A percentile compares a stretch with the other conserved stretches of the same genome.
These are phyloP conservation scores for Aspergillus terreus DNA, from an alignment of 2,329 filamentous ascomycete genomes.

Conservation along the genomic window DNA sequence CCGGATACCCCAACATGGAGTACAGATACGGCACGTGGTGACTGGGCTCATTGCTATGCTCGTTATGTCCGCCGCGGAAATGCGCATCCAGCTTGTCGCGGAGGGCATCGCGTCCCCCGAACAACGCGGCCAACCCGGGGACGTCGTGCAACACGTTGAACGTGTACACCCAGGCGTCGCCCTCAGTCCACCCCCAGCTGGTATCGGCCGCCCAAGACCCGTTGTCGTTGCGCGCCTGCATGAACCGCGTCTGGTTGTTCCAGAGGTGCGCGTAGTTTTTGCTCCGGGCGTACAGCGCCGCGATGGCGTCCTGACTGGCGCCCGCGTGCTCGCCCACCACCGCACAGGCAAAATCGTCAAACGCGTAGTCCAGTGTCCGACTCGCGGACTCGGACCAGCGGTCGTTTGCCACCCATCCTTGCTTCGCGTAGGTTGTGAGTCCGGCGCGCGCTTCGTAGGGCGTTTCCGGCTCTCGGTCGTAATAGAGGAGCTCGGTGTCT, in stretches of 20 bases:
- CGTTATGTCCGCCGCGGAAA: constrained; percentile 45
- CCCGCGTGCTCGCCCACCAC: constrained; percentile 39
- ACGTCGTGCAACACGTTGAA: constrained; percentile 49
- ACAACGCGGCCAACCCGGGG: constrained; percentile 39
- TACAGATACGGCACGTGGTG: constrained; percentile 49
- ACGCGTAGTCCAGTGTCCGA: constrained; percentile 47
- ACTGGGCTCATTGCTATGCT: constrained; percentile 48
- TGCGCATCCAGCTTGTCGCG: constrained; percentile 44
- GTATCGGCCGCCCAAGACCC: constrained; percentile 43
- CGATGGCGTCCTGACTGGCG: constrained; percentile 30
- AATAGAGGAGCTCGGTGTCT: constrained; percentile 45
- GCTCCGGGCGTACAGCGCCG: constrained; percentile 33
- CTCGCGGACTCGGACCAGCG: constrained; percentile 47
- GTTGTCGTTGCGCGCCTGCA: constrained; percentile 48
- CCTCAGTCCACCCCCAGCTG: constrained; percentile 48
- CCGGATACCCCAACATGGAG: constrained; percentile 41
- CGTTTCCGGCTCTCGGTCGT: constrained; percentile 45
- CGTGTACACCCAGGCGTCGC: constrained; percentile 50
- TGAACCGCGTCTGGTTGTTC: constrained; percentile 44
- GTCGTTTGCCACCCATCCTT: constrained; percentile 48
- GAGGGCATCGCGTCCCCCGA: constrained; percentile 37
- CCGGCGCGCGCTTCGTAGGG: constrained; percentile 47
- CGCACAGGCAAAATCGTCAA: constrained; percentile 44
- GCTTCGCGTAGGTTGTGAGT: constrained; percentile 42
- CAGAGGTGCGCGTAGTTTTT: constrained; percentile 43